Evolutionary conservation across 2,329 filamentous ascomycete genomes (phyloP).

Genomic region (Calonectria crousiana): DNA sequence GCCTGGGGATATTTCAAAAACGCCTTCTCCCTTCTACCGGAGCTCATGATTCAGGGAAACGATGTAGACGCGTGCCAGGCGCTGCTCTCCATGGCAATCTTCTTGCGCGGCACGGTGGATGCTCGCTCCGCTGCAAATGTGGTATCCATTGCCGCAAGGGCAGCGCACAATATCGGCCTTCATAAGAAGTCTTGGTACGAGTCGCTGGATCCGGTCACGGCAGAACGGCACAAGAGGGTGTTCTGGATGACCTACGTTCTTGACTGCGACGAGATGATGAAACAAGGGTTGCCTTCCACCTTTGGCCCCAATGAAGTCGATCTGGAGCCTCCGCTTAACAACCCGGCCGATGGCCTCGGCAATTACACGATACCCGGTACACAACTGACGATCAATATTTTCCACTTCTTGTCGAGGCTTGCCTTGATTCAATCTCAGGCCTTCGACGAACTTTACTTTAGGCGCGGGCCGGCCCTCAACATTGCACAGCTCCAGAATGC

Average conservation of each 20-base stretch:
- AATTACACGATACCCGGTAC: background rate
- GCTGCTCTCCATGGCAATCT: background rate
- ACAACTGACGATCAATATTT: background rate
- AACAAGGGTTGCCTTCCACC: background rate
- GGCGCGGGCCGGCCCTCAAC: background rate
- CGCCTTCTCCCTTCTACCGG: background rate
- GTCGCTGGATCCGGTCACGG: background rate
- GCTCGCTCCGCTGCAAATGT: background rate
- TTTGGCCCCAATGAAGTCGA: background rate
- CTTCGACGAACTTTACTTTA: background rate
- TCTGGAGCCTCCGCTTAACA: background rate
- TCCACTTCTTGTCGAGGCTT: background rate
- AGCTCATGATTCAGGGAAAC: background rate
- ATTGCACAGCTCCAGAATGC: background rate
- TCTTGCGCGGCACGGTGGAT: background rate
- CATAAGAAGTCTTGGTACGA: background rate
- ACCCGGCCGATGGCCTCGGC: background rate
- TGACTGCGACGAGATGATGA: background rate
- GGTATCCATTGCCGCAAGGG: background rate
- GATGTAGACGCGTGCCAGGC: background rate
- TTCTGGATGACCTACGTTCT: background rate
- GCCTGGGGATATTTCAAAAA: background rate
- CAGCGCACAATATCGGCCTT: background rate
- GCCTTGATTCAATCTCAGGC: background rate
- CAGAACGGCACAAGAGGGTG: background rate